Conservation (phyloP, 75 land plant genomes). For the Larix kaempferi region DNA sequence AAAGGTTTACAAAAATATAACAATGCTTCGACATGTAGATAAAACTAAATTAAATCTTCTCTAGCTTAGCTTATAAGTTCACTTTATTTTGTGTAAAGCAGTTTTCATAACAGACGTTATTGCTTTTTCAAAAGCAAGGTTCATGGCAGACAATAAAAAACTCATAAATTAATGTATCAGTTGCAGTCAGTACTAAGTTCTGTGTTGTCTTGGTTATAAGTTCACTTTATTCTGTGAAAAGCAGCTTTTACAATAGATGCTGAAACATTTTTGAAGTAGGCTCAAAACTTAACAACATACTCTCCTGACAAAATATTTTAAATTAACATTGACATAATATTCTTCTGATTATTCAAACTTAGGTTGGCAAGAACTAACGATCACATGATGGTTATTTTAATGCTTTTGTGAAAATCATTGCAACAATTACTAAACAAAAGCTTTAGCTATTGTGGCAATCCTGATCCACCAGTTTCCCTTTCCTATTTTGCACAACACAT, state of each 20-base stretch:
- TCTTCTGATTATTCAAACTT: no score
- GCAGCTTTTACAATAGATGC: not conserved
- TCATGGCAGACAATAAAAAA: not conserved
- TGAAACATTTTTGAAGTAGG: not conserved
- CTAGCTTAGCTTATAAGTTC: not conserved
- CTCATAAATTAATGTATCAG: not conserved
- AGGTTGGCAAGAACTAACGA: no score
- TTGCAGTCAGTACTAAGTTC: not conserved
- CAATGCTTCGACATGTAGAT: not conserved
- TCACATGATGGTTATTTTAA: not conserved
- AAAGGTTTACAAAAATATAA: not conserved
- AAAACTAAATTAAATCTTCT: not conserved
- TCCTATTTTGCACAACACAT: not conserved
- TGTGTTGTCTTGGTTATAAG: no score
- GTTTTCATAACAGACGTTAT: not conserved
- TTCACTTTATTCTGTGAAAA: not conserved
- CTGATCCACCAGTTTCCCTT: not conserved
- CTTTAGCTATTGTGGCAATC: not conserved
- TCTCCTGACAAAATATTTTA: no score
- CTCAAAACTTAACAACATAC: not conserved
- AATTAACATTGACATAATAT: no score
- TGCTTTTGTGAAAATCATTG: not conserved
- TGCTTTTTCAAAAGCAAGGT: not conserved
- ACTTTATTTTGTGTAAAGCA: not conserved
- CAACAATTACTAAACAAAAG: not conserved